Evolutionary conservation across 164 flowering plant genomes (phyloP).

Genomic region (Magnolia changhungtana): DNA sequence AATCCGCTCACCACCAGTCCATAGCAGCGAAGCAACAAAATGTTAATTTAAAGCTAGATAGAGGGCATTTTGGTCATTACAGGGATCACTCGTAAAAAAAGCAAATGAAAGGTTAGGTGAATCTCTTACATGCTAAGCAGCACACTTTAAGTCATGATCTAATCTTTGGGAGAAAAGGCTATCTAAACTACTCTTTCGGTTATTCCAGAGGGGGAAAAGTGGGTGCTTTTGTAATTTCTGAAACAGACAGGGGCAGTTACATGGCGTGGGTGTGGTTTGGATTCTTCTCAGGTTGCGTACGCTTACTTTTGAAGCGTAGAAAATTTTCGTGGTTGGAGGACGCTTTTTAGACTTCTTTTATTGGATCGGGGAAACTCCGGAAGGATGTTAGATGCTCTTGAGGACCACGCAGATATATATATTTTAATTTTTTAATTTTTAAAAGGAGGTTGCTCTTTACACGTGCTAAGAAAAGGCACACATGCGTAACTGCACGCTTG

Average conservation of each 20-base stretch:
- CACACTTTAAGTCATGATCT: too few relatives aligned
- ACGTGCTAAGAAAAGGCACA: not conserved
- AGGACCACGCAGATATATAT: slow-evolving; percentile 10
- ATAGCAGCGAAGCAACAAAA: too few relatives aligned
- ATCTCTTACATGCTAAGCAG: too few relatives aligned
- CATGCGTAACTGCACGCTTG: not conserved
- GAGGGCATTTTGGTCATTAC: too few relatives aligned
- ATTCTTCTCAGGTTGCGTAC: slow-evolving; percentile 57
- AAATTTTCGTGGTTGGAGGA: not conserved
- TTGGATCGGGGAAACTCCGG: not conserved
- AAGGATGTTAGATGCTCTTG: slow-evolving; percentile 12
- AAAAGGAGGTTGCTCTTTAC: not conserved
- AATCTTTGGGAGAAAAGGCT: too few relatives aligned
- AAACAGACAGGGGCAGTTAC: slow-evolving; percentile 1
- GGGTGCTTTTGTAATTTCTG: not conserved
- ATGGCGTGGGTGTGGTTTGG: slow-evolving; percentile 16
- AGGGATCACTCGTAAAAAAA: too few relatives aligned
- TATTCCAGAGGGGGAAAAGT: too few relatives aligned
- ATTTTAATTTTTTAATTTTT: not conserved
- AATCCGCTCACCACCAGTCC: too few relatives aligned
- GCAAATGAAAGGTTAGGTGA: too few relatives aligned
- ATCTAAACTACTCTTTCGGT: too few relatives aligned
- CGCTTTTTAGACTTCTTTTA: not conserved
- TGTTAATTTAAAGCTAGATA: too few relatives aligned
- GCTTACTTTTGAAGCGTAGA: slow-evolving; percentile 32